These are phyloP conservation scores for Neoscytalidium dimidiatum DNA, from an alignment of 2,329 filamentous ascomycete genomes.

Conservation along the genomic window DNA sequence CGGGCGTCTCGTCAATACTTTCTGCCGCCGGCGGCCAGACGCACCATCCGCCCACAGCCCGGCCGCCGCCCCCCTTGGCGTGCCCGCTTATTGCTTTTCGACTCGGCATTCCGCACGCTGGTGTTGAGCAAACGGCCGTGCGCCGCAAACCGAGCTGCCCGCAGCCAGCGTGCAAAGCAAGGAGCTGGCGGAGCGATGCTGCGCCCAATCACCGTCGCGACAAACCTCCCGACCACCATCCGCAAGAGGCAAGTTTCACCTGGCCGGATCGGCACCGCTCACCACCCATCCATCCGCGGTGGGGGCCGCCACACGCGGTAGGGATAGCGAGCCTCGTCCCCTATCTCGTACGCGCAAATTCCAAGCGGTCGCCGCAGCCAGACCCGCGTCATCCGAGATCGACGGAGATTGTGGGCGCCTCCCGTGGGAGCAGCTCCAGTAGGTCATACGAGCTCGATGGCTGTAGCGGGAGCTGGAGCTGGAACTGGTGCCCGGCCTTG, in stretches of 20 bases:
- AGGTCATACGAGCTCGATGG: conserved; percentile 14
- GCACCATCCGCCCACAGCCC: conserved; percentile 12
- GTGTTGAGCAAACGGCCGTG: conserved; percentile 12
- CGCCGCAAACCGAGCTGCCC: neutral
- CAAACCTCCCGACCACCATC: conserved; percentile 7
- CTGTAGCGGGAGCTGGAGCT: no score
- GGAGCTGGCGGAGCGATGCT: conserved; percentile 8
- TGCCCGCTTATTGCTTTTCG: conserved; percentile 10
- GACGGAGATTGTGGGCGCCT: conserved; percentile 19
- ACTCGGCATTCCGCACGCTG: conserved; percentile 18
- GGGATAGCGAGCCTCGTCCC: conserved; percentile 17
- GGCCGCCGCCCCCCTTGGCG: conserved; percentile 12
- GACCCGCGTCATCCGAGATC: conserved; percentile 18
- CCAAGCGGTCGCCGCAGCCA: neutral
- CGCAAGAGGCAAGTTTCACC: conserved; percentile 15
- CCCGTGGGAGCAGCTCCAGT: neutral
- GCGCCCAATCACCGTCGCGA: neutral
- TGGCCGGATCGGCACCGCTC: conserved; percentile 8
- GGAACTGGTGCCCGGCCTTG: no score
- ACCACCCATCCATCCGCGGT: conserved; percentile 6
- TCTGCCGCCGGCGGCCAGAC: conserved; percentile 9
- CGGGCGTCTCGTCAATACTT: conserved; percentile 13
- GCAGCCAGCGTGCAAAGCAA: neutral
- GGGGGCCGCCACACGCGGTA: neutral
- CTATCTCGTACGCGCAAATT: conserved; percentile 15